These are phyloP conservation scores for Eimeria maxima DNA, from an alignment of 169 alveolate genomes.

Conservation along the genomic window DNA sequence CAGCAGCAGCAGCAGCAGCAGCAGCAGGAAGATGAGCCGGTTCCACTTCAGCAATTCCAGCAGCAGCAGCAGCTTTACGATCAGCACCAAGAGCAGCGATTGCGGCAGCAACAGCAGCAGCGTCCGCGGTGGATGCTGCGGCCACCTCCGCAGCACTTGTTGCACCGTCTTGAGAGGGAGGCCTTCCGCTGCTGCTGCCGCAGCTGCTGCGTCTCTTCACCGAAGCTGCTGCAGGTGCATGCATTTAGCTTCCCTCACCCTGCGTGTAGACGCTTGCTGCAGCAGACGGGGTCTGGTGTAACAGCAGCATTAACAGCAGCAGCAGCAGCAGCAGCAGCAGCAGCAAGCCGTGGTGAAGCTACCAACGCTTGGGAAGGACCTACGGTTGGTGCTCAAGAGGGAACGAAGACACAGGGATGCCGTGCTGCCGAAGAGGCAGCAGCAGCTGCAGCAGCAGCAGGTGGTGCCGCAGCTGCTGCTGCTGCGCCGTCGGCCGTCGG, in stretches of 20 bases:
- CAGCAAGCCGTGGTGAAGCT: not conserved
- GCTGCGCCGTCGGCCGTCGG: not conserved
- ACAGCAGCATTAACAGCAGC: slow-evolving; percentile 34
- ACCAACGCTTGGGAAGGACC: slow-evolving; percentile 16
- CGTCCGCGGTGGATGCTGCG: slow-evolving; percentile 63
- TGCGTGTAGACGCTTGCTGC: not conserved
- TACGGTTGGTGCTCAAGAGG: not conserved
- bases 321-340: slow-evolving; percentile 38
- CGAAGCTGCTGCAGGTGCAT: slow-evolving; percentile 67
- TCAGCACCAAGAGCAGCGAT: slow-evolving; percentile 5
- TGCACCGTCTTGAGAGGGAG: slow-evolving; percentile 60
- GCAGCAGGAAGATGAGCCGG: too few species aligned
- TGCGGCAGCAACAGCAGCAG: not conserved
- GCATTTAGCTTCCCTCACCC: not conserved
- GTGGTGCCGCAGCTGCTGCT: too few species aligned
- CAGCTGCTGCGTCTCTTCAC: slow-evolving; percentile 28
- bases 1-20: too few species aligned
- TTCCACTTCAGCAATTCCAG: not conserved
- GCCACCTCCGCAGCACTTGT: slow-evolving; percentile 57
- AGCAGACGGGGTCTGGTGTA: not conserved
- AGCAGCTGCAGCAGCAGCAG: slow-evolving; percentile 46
- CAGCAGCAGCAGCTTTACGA: not conserved
- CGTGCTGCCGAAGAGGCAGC: slow-evolving; percentile 24
- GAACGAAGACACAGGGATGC: not conserved
- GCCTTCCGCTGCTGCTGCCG: slow-evolving; percentile 79